phyloP scores from a whole-genome alignment of 1,284 basidiomycete genomes.

The Moniliella sp. region DNA sequence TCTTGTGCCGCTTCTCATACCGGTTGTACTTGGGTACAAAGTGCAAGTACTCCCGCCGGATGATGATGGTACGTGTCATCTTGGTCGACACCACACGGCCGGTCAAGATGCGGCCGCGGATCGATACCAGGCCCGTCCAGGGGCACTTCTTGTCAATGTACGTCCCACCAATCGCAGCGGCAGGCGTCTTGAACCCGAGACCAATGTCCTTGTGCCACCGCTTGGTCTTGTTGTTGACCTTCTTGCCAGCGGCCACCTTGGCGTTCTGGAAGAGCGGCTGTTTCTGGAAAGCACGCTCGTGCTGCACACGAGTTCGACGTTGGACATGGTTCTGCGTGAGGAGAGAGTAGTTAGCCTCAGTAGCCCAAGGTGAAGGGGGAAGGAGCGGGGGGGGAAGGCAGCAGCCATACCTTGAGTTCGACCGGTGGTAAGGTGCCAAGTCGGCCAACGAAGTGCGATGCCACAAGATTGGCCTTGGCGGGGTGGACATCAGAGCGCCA shows the following conservation, averaged over 20 bases:
- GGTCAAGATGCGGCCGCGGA: constrained; percentile 93
- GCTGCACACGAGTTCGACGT: too few species aligned
- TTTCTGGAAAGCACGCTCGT: constrained; percentile 42
- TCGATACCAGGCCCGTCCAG: constrained; percentile 54
- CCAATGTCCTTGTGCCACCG: constrained; percentile 70
- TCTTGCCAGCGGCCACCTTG: constrained; percentile 73
- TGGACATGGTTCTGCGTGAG: too few species aligned
- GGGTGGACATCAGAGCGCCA: too few species aligned
- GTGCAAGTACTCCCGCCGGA: constrained; percentile 87
- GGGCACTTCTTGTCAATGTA: constrained; percentile 99
- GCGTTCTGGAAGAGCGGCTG: constrained; percentile 94
- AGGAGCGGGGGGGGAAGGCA: too few species aligned
- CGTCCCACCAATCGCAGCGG: constrained; percentile 82
- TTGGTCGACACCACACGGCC: constrained; percentile 94
- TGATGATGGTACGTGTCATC: constrained; percentile 96
- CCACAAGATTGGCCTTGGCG: too few species aligned
- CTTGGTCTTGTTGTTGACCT: constrained; percentile 78
- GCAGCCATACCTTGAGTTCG: too few species aligned
- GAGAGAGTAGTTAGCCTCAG: too few species aligned
- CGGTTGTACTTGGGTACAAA: constrained; percentile 87
- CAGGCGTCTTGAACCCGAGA: constrained; percentile 48
- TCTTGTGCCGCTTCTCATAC: constrained; percentile 56
- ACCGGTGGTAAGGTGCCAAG: too few species aligned
- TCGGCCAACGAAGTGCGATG: too few species aligned
- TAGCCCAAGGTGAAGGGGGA: too few species aligned